Conservation (phyloP, 768 basidiomycete genomes). For the Clitopilus passeckerianus region DNA sequence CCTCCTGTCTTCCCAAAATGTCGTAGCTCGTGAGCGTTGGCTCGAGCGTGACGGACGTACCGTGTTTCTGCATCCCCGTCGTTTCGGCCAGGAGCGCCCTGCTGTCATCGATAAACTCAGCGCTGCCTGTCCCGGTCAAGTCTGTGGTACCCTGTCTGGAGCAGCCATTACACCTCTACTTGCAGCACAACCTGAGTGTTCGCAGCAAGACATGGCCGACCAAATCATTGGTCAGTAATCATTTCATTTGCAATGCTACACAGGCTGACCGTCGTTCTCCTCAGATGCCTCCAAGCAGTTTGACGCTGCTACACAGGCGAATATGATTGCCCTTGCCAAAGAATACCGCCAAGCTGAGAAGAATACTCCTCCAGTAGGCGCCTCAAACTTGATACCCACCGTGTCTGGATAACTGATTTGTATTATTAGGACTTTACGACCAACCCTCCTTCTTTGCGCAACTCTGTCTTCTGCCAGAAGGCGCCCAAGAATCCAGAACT, state of each 20-base stretch:
- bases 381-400: neutral
- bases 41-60: conserved; percentile 41
- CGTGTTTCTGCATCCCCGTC: conserved; percentile 45
- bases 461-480: conserved; percentile 55
- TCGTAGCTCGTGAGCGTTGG: conserved; percentile 37
- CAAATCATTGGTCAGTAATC: conserved; percentile 42
- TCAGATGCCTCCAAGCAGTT: conserved; percentile 50
- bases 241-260: neutral
- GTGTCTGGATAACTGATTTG: neutral
- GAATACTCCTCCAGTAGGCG: conserved; percentile 51
- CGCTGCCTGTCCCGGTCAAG: conserved; percentile 39
- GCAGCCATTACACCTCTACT: conserved; percentile 46
- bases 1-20: conserved; percentile 23
- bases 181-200: conserved; percentile 46
- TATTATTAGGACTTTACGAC: conserved; percentile 41
- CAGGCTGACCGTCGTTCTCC: neutral
- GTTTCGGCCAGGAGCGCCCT: conserved; percentile 49
- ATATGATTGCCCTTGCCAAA: conserved; percentile 47
- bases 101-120: conserved; percentile 38
- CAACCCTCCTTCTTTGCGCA: conserved; percentile 43
- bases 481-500: conserved; percentile 46
- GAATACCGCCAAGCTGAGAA: conserved; percentile 55
- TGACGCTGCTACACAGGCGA: conserved; percentile 41
- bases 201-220: conserved; percentile 56
- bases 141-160: conserved; percentile 47